Evolutionary conservation across 345 rosid genomes (phyloP), one percentile per base, ranked within the genome.

Genomic region (Eucalyptus curtisii): DNA sequence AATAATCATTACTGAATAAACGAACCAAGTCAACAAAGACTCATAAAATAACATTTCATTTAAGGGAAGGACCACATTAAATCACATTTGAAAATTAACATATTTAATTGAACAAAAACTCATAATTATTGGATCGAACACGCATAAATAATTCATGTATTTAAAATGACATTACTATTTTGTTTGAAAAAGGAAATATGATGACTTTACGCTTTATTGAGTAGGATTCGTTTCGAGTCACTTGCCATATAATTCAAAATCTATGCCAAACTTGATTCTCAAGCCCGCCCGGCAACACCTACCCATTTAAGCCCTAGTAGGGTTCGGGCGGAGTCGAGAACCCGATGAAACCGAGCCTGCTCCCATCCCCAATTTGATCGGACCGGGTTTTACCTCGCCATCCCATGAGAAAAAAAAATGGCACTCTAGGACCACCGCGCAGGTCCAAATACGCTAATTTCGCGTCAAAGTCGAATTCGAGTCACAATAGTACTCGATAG

Each of bases 181-280:
- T 24, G 8, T 31, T 68, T 17, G 12, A 33, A 33, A 68, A 68
- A 66, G 20, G 33, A 0, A 68, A 68, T 68, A 31, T 5, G 44
- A 68, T 16, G 2, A 1, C 1, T 31, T 1, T 3, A 16, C 8
- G 0, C 5, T 1, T 31, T 31, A 66, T 66, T 16, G 1, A 31
- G 12, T 14, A 16, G 0, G 22, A 66, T 66, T 15, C 24, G 7
- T 31, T 66, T 31, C 2, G 4, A 68, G 13, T 8, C 10, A 68
- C 42, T 33, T 1, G 13, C 17, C 44, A 9, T 17, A 17, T 68
- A 5, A 68, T 33, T 68, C 13, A 1, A 68, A 68, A 33, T 33
- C 24, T 24, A 68, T 33, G 11, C 1, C 25, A 4, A 31, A 31
- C 40, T 17, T 2, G 42, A 66, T 66, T 42, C 22, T 22, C 79